These are phyloP conservation scores for Tuber umbilicatum DNA, from an alignment of 495 filamentous ascomycete genomes.

Conservation along the genomic window DNA sequence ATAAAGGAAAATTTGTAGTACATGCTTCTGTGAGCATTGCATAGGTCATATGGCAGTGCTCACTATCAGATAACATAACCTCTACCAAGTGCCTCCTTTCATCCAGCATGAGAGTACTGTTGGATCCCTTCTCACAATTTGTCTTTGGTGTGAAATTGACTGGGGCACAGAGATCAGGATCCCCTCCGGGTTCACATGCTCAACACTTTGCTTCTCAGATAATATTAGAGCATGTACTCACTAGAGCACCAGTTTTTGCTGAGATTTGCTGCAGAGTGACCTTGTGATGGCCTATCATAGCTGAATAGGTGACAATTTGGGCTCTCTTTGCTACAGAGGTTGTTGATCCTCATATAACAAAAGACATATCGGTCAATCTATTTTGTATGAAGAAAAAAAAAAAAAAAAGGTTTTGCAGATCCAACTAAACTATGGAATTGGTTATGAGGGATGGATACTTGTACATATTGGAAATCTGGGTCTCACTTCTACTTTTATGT, in stretches of 20 bases:
- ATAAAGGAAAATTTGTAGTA: not conserved
- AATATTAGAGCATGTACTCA: not conserved
- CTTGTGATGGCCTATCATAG: too few relatives aligned
- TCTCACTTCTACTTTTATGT: too few relatives aligned
- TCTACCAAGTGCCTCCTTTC: not conserved
- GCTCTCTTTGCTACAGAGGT: too few relatives aligned
- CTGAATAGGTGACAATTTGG: too few relatives aligned
- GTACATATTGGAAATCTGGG: too few relatives aligned
- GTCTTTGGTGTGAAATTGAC: not conserved
- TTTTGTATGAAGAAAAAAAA: too few relatives aligned
- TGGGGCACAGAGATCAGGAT: not conserved
- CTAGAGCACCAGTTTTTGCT: not conserved
- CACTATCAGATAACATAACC: not conserved
- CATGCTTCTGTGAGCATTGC: not conserved
- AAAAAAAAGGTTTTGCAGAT: too few relatives aligned
- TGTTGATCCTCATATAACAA: too few relatives aligned
- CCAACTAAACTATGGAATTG: too few relatives aligned
- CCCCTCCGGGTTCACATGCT: not conserved
- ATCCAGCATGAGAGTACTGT: not conserved
- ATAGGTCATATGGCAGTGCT: not conserved
- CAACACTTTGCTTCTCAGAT: not conserved
- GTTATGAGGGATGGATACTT: too few relatives aligned
- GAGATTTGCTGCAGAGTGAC: too few relatives aligned
- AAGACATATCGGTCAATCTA: too few relatives aligned
- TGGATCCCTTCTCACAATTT: not conserved